Percentiles rank a stretch among this genome's conserved stretches.
Conservation (phyloP, 345 rosid genomes). For the Mallotus nudiflorus region DNA sequence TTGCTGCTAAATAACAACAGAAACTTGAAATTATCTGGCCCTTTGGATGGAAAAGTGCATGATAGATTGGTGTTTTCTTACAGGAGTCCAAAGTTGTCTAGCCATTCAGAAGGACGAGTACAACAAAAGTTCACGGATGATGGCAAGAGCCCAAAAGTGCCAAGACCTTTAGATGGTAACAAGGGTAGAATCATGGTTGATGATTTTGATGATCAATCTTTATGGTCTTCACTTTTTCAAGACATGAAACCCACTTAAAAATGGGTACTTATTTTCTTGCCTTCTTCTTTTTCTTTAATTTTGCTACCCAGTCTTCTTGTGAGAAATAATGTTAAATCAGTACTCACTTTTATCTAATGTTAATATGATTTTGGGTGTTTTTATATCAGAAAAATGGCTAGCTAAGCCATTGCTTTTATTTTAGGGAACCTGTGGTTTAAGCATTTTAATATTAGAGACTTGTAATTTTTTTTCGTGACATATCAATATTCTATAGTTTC, state of each 20-base stretch:
- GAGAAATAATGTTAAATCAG: neutral
- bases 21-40: constrained; percentile 60
- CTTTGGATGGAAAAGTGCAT: constrained; percentile 51
- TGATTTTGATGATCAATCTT: constrained; percentile 43
- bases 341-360: no score
- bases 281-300: neutral
- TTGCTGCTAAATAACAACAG: constrained; percentile 16
- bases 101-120: constrained; percentile 40
- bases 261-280: neutral
- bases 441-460: no score
- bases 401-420: no score
- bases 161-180: constrained; percentile 44
- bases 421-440: no score
- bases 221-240: constrained; percentile 66
- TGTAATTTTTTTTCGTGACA: no score
- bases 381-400: no score
- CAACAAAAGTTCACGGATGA: constrained; percentile 5
- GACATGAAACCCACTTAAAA: constrained; percentile 80
- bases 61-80: constrained; percentile 50
- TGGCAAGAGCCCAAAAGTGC: constrained; percentile 45
- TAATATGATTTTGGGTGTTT: no score
- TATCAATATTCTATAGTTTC: no score
- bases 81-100: constrained; percentile 44
- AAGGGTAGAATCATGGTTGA: constrained; percentile 20
- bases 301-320: no score